These are phyloP conservation scores for Gloeostereum incarnatum DNA, from an alignment of 768 basidiomycete genomes.

Conservation along the genomic window DNA sequence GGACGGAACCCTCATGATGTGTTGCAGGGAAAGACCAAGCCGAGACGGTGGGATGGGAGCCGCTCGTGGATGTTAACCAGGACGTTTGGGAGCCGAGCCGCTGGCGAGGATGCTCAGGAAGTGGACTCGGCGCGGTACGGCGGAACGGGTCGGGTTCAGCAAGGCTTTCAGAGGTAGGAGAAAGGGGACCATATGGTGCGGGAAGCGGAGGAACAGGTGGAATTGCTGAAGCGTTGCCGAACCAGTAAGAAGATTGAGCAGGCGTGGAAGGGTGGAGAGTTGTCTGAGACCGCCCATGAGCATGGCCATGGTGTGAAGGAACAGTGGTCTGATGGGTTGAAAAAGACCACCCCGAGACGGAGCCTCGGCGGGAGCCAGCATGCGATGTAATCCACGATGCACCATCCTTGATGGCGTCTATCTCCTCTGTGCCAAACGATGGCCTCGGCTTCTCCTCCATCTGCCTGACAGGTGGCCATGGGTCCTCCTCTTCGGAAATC, in stretches of 20 bases:
- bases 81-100: conserved; percentile 62
- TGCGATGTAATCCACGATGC: conserved; percentile 77
- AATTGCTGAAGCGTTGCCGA: conserved; percentile 37
- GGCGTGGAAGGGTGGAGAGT: conserved; percentile 33
- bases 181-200: conserved; percentile 42
- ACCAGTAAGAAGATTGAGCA: conserved; percentile 57
- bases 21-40: conserved; percentile 64
- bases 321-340: conserved; percentile 49
- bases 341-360: conserved; percentile 65
- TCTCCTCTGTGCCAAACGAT: conserved; percentile 63
- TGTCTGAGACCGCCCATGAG: conserved; percentile 22
- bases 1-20: conserved; percentile 18
- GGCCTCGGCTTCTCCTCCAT: conserved; percentile 46
- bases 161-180: conserved; percentile 27
- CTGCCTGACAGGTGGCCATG: conserved; percentile 51
- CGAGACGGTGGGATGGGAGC: conserved; percentile 46
- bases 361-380: conserved; percentile 44
- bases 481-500: conserved; percentile 39
- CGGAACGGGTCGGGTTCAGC: conserved; percentile 58
- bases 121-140: conserved; percentile 34
- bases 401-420: conserved; percentile 65
- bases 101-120: conserved; percentile 26
- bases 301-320: conserved; percentile 22
- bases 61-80: conserved; percentile 61
- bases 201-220: conserved; percentile 61